These are phyloP conservation scores for Tausonia pullulans DNA, from an alignment of 1,284 basidiomycete species.

Conservation along the genomic window DNA sequence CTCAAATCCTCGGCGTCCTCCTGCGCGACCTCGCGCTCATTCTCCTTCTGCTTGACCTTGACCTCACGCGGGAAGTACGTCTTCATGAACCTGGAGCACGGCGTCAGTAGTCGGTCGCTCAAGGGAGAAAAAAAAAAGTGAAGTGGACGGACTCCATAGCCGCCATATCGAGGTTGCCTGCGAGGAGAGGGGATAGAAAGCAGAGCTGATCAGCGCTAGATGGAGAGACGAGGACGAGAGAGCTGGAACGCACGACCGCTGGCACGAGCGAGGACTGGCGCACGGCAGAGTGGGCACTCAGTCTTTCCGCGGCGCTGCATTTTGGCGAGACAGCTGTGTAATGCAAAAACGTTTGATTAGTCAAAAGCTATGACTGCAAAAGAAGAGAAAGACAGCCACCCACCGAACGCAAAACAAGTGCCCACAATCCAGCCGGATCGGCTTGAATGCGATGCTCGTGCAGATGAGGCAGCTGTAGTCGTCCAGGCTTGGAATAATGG, in stretches of 20 bases:
- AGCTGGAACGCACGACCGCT: not conserved
- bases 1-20: constrained; percentile 38
- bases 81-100: constrained; percentile 52
- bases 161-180: constrained; percentile 70
- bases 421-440: constrained; percentile 68
- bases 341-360: not conserved
- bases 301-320: constrained; percentile 75
- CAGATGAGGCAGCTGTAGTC: constrained; percentile 56
- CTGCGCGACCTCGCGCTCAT: constrained; percentile 60
- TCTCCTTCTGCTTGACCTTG: constrained; percentile 60
- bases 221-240: constrained; percentile 2
- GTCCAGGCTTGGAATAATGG: constrained; percentile 70
- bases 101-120: not conserved
- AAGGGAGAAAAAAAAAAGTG: not conserved
- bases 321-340: constrained; percentile 67
- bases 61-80: constrained; percentile 88
- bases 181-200: not conserved
- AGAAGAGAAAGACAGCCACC: constrained; percentile 9
- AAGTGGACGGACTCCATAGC: constrained; percentile 43
- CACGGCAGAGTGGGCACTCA: constrained; percentile 78
- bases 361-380: not conserved
- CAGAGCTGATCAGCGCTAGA: not conserved
- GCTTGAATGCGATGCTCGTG: constrained; percentile 74
- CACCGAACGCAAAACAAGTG: constrained; percentile 84
- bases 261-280: constrained; percentile 22